Evolutionary conservation across 192 early-diverging fungal genomes (phyloP).

Genomic region (Thoreauomyces humboldtii): DNA sequence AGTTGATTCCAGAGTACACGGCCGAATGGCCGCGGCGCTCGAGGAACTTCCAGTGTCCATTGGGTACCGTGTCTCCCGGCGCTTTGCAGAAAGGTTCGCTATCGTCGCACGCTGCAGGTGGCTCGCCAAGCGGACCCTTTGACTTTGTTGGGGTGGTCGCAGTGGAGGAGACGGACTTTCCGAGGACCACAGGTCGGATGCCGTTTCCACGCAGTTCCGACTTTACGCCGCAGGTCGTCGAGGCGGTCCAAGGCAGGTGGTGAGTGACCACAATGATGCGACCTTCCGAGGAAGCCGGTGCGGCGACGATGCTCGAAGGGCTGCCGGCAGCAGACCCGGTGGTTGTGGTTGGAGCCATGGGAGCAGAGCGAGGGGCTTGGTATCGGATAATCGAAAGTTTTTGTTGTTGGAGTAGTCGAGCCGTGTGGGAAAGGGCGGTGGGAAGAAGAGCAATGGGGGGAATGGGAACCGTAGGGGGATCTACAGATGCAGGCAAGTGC

Average conservation of each 20-base stretch:
- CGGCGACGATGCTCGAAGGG: too few relatives aligned
- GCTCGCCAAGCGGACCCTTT: not conserved
- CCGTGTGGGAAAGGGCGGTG: too few relatives aligned
- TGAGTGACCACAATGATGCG: conserved; percentile 37
- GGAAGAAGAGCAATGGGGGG: too few relatives aligned
- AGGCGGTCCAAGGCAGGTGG: conserved; percentile 31
- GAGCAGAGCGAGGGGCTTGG: too few relatives aligned
- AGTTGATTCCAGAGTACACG: conserved; percentile 79
- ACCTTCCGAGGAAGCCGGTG: conserved; percentile 1
- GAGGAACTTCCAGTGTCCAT: conserved; percentile 23
- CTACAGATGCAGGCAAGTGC: too few relatives aligned
- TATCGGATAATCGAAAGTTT: too few relatives aligned
- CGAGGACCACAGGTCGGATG: not conserved
- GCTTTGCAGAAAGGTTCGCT: not conserved
- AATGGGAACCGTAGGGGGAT: too few relatives aligned
- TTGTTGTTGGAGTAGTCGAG: too few relatives aligned
- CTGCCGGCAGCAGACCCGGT: too few relatives aligned
- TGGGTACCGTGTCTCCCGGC: not conserved
- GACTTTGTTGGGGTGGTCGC: not conserved
- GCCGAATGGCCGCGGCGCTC: conserved; percentile 80
- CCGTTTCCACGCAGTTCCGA: not conserved
- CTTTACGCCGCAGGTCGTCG: conserved; percentile 11
- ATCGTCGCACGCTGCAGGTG: not conserved
- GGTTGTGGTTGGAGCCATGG: too few relatives aligned
- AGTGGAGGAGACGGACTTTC: not conserved